These are phyloP conservation scores for Phlegmacium glaucopus DNA, from an alignment of 768 basidiomycete species.

Conservation along the genomic window DNA sequence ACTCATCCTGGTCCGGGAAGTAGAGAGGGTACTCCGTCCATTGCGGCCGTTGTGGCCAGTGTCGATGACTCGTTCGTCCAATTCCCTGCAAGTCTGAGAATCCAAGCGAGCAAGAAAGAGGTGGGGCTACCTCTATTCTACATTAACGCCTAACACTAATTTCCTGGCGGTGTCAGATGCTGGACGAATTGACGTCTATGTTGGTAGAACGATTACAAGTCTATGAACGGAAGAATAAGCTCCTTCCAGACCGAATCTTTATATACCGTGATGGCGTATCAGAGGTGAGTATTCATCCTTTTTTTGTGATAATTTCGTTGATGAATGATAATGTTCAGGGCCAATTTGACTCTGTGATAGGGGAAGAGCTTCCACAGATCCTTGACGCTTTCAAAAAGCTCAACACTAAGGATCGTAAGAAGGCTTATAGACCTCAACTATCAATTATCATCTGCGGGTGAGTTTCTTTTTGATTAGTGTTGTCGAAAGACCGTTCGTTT, in stretches of 20 bases:
- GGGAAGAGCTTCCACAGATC: conserved; percentile 61
- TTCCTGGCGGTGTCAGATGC: conserved; percentile 60
- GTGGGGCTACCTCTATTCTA: conserved; percentile 20
- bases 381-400: conserved; percentile 55
- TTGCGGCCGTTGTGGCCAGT: conserved; percentile 81
- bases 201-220: conserved; percentile 62
- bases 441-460: conserved; percentile 77
- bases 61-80: conserved; percentile 68
- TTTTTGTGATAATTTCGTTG: not conserved
- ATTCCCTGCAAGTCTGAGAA: conserved; percentile 69
- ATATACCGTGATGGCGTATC: conserved; percentile 84
- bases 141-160: not conserved
- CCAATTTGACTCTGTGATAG: conserved; percentile 63
- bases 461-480: conserved; percentile 4
- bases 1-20: conserved; percentile 75
- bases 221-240: conserved; percentile 52
- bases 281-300: conserved; percentile 43
- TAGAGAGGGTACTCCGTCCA: conserved; percentile 70
- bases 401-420: conserved; percentile 35
- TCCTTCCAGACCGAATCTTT: conserved; percentile 63
- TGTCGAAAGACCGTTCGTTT: not conserved
- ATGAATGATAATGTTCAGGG: conserved; percentile 40
- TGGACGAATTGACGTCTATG: conserved; percentile 63
- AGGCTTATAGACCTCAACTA: conserved; percentile 55
- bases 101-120: conserved; percentile 58